Conservation (phyloP, 208 protist species). For the Acanthamoeba castellanii region DNA sequence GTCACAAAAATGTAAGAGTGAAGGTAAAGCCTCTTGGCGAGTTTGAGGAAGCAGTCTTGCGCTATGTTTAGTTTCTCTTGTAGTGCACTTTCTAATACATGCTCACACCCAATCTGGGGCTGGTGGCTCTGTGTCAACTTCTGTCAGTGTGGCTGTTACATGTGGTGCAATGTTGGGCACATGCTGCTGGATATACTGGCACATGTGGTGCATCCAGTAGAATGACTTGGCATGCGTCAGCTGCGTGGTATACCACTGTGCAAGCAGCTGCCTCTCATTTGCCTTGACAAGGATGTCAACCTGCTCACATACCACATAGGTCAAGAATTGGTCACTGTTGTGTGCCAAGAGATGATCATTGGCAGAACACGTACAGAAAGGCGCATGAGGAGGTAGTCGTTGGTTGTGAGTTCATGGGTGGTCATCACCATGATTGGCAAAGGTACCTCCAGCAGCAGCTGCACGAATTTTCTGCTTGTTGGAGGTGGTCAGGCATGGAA, state of each 20-base stretch:
- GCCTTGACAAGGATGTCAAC: not conserved
- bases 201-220: slow-evolving; percentile 15
- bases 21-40: too few relatives aligned
- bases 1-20: too few relatives aligned
- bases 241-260: not conserved
- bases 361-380: not conserved
- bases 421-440: not conserved
- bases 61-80: too few relatives aligned
- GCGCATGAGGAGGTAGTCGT: slow-evolving; percentile 10
- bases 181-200: not conserved
- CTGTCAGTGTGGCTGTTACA: too few relatives aligned
- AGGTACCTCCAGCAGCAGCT: not conserved
- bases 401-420: slow-evolving; percentile 15
- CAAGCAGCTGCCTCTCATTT: not conserved
- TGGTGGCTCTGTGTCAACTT: too few relatives aligned
- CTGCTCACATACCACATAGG: not conserved
- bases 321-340: too few relatives aligned
- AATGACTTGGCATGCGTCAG: not conserved
- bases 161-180: not conserved
- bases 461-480: not conserved
- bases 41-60: too few relatives aligned
- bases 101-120: too few relatives aligned
- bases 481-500: too few relatives aligned
- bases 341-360: not conserved
- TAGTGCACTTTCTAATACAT: too few relatives aligned